Base-by-base conservation (phyloP, 345 rosid species). In the Turritis glabra region DNA sequence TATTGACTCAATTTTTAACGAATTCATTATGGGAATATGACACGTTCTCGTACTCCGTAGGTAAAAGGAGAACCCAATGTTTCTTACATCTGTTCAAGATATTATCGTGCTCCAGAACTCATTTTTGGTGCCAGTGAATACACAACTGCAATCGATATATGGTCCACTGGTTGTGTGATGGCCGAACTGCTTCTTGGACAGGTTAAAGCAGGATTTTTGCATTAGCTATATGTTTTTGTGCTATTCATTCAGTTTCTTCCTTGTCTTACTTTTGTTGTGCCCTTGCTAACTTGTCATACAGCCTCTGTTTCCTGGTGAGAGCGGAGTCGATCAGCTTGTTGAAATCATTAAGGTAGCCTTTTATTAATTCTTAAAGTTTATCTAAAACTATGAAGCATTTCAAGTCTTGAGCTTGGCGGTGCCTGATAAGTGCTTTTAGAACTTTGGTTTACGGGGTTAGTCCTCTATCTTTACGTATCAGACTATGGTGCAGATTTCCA, bases 221-320 rank as follows among this genome's bases (percentile, higher is more conserved):
- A 30, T 32, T 54, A 23, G 62, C 54, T 77, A 46, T 47, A 8
- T 52, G 10, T 47, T 57, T 60, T 15, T 17, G 52, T 53, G n/a
- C 47, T 18, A 10, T 69, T 44, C 22, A 51, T 47, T 35, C 22
- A 22, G 38, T 46, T 30, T 71, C n/a, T 66, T 38, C 61, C 46
- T 32, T 17, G 65, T 43, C 19, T 76, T 75, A 43, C 62, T 50
- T 18, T 17, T 19, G 52, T 40, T 67, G 60, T 26, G 26, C 32
- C 29, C 65, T 54, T 59, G 12, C 61, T 54, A 70, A 30, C 13
- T 59, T 76, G 33, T 53, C 58, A 21, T 48, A 63, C 89, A 92
- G 96, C 98, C 98, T 69, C 69, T 92, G 74, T 92, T 92, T 84
- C 98, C 96, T 55, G 98, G 96, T 56, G 98, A 92, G 80, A 92